A percentile compares a stretch with the other conserved stretches of the same genome.
These are phyloP conservation scores for Trametes elegans DNA, from an alignment of 768 basidiomycete species.

Conservation along the genomic window DNA sequence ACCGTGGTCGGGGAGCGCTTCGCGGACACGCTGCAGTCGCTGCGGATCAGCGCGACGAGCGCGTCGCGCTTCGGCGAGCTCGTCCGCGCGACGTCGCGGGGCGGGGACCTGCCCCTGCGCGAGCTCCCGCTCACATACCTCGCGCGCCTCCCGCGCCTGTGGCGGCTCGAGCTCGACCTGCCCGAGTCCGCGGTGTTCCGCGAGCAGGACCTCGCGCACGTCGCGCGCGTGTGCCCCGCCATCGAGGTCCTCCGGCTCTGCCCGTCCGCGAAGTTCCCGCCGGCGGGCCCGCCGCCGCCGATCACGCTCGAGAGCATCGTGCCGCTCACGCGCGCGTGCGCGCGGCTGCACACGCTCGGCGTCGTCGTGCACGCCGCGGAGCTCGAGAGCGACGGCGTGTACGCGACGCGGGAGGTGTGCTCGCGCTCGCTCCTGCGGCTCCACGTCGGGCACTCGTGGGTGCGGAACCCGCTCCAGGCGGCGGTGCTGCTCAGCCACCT, in stretches of 20 bases:
- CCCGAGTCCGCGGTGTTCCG: conserved; percentile 72
- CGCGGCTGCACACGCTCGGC: conserved; percentile 59
- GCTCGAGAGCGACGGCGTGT: conserved; percentile 41
- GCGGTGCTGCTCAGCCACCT: conserved; percentile 76
- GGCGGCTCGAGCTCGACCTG: conserved; percentile 73
- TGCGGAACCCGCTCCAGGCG: conserved; percentile 63
- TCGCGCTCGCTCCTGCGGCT: conserved; percentile 68
- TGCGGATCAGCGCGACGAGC: conserved; percentile 63
- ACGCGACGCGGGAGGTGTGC: conserved; percentile 47
- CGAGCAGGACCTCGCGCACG: conserved; percentile 53
- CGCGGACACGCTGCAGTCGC: conserved; percentile 52
- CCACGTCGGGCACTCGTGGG: conserved; percentile 75
- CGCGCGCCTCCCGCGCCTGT: conserved; percentile 49
- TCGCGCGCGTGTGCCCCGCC: conserved; percentile 63
- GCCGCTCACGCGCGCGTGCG: conserved; percentile 56
- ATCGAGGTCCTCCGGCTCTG: conserved; percentile 69
- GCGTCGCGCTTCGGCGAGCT: conserved; percentile 80
- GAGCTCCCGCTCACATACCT: conserved; percentile 63
- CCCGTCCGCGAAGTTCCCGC: conserved; percentile 64
- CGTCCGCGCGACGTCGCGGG: conserved; percentile 69
- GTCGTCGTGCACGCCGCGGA: conserved; percentile 60
- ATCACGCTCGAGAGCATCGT: conserved; percentile 65
- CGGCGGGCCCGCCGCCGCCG: conserved; percentile 47
- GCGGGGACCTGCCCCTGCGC: conserved; percentile 54
- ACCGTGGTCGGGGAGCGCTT: conserved; percentile 62